Base-by-base conservation (phyloP, 2,329 filamentous ascomycete genomes). In the Acephala macrosclerotiorum region DNA sequence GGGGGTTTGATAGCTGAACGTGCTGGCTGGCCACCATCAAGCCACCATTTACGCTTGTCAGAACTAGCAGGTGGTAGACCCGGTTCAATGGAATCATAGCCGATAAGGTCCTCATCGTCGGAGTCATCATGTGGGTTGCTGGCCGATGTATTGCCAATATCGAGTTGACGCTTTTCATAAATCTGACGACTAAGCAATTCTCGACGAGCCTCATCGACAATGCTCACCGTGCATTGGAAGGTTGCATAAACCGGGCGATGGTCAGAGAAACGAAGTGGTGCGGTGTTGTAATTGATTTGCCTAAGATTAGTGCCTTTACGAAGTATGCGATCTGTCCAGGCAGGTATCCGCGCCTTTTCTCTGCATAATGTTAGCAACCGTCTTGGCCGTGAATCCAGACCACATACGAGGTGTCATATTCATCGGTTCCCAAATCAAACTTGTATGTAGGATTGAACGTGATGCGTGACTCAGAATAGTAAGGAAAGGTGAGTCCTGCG, bases 371-470 rank as follows among this genome's bases (percentile, higher is more conserved):
- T 61, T 59, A 68, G 59, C n/a, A 57, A 29, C 35, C 29, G 55
- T 40, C 29, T 57, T 36, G 29, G 20, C n/a, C 29, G 33, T 57
- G 18, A 42, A 35, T 4, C 12, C 38, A 40, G 8, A 35, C 25
- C 40, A 81, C 89, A 80, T 82, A 92, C 86, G 95, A 97, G 11
- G 91, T 95, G 77, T 99, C 96, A 77, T 97, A 99, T 60, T 86
- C 86, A 77, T 98, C 94, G 3, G 88, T 92, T 35, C 93, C 94
- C 67, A 97, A 83, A 76, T 99, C 93, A 76, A 93, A 99, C 78
- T 97, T 97, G 82, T 99, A 99, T 0, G 96, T 99, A 0, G 96
- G 96, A 74, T 91, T 85, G 76, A 99, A 99, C 1, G 85, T 91
- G 70, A 98, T 96, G 62, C 87, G 87, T 5, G 92, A 91, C 79